Evolutionary conservation across 2,329 filamentous ascomycete genomes (phyloP).

Genomic region (Drechslerella stenobrocha): DNA sequence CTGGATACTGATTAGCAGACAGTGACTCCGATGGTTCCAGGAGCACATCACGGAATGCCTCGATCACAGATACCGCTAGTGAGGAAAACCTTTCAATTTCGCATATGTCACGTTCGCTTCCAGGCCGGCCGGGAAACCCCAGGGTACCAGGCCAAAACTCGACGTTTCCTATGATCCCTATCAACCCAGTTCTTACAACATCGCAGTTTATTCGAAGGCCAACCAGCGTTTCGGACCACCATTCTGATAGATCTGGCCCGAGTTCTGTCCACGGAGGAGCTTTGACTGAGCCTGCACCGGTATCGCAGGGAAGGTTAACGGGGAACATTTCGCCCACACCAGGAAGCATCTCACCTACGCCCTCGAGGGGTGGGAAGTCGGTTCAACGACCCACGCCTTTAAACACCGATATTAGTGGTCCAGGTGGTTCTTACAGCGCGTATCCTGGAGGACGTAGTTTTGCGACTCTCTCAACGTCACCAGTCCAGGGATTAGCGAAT

Average conservation of each 20-base stretch:
- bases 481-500: conserved; percentile 20
- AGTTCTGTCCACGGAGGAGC: conserved; percentile 24
- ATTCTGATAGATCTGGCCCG: conserved; percentile 31
- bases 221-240: conserved; percentile 28
- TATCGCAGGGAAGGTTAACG: conserved; percentile 14
- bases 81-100: conserved; percentile 40
- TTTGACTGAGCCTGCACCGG: conserved; percentile 25
- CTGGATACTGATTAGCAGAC: conserved; percentile 10
- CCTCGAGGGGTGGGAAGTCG: conserved; percentile 12
- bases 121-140: conserved; percentile 16
- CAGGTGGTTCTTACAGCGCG: conserved; percentile 21
- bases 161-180: conserved; percentile 14
- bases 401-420: conserved; percentile 15
- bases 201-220: conserved; percentile 25
- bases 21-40: conserved; percentile 41
- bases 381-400: conserved; percentile 31
- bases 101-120: conserved; percentile 34
- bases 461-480: conserved; percentile 30
- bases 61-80: conserved; percentile 42
- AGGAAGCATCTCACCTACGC: conserved; percentile 26
- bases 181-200: conserved; percentile 17
- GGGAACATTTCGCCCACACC: no score
- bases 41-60: conserved; percentile 43
- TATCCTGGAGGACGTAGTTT: conserved; percentile 9
- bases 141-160: conserved; percentile 8